Conservation (phyloP, 331 rosid species). For the Pyrus hybrid region DNA sequence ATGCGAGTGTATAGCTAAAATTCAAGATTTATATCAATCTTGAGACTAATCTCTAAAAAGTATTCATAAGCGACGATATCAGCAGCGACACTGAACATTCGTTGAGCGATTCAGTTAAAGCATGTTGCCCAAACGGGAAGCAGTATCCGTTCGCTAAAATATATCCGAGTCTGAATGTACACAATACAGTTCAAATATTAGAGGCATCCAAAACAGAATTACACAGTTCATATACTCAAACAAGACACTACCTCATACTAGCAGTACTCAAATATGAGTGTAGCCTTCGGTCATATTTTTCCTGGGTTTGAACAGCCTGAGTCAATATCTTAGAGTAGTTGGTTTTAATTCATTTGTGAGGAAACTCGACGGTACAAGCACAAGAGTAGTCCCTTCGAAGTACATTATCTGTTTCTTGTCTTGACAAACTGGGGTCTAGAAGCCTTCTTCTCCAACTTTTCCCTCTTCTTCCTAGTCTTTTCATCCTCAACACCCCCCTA, state of each 20-base stretch:
- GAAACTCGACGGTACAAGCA: background rate
- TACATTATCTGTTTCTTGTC: slow-evolving; percentile 57
- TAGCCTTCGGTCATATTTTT: background rate
- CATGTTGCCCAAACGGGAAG: background rate
- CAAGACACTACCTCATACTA: background rate
- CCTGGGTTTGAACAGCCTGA: background rate
- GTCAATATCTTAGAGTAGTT: background rate
- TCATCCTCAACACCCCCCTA: slow-evolving; percentile 84
- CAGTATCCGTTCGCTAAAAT: background rate
- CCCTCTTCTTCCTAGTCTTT: slow-evolving; percentile 86
- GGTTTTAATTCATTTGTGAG: background rate
- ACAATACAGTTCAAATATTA: background rate
- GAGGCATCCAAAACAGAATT: no score
- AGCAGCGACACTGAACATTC: background rate
- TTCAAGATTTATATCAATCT: background rate
- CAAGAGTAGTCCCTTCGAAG: background rate
- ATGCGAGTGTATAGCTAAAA: background rate
- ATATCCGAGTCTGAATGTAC: background rate
- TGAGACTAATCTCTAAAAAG: background rate
- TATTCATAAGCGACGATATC: background rate
- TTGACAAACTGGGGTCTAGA: slow-evolving; percentile 66
- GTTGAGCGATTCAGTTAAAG: background rate
- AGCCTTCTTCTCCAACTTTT: slow-evolving; percentile 95
- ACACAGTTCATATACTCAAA: background rate
- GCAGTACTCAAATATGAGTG: background rate